Evolutionary conservation across 768 basidiomycete species (phyloP).

Genomic region (Gymnopilus dilepis): DNA sequence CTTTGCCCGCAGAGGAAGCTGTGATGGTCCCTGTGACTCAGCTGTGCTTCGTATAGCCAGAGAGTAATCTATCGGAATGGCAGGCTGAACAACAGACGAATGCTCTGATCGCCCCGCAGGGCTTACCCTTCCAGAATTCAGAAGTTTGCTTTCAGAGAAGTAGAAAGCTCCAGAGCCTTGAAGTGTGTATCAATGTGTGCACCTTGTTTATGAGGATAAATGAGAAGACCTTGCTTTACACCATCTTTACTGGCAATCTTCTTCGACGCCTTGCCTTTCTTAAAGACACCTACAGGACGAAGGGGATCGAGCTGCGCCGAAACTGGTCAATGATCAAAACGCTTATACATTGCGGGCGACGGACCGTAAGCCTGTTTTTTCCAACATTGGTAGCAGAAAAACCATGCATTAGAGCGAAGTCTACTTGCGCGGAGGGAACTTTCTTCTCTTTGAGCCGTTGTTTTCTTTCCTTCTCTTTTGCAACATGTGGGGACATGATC

Average conservation of each 20-base stretch:
- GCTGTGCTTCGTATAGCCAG: background rate
- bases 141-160: slow-evolving; percentile 56
- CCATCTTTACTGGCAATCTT: slow-evolving; percentile 26
- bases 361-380: slow-evolving; percentile 64
- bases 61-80: background rate
- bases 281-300: slow-evolving; percentile 59
- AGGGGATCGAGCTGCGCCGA: slow-evolving; percentile 46
- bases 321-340: background rate
- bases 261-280: slow-evolving; percentile 66
- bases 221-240: slow-evolving; percentile 32
- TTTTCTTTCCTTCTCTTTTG: slow-evolving; percentile 11
- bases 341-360: slow-evolving; percentile 15
- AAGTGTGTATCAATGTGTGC: background rate
- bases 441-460: slow-evolving; percentile 29
- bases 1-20: background rate
- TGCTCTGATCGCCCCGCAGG: background rate
- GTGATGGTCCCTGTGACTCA: background rate
- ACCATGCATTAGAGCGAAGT: slow-evolving; percentile 70
- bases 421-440: slow-evolving; percentile 39
- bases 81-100: slow-evolving; percentile 12
- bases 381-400: slow-evolving; percentile 68
- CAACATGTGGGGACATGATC: slow-evolving; percentile 46
- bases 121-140: slow-evolving; percentile 35
- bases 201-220: background rate
- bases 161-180: slow-evolving; percentile 2